Conservation (phyloP, 1,284 basidiomycete species). For the Sanguinoderma infundibulare region DNA sequence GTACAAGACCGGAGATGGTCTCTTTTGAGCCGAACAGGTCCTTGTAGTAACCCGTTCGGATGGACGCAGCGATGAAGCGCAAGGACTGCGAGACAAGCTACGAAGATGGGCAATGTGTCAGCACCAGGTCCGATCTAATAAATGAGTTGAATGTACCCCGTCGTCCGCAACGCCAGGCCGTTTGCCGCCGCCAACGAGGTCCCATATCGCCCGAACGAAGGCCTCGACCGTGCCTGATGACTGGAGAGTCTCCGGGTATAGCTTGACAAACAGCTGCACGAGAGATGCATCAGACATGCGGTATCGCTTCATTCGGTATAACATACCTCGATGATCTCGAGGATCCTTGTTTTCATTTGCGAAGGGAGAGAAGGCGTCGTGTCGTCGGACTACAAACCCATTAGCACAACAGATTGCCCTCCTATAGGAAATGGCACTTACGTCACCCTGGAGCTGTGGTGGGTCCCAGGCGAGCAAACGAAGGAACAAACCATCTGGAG, state of each 20-base stretch:
- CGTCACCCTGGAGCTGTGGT: slow-evolving; percentile 70
- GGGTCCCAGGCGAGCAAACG: slow-evolving; percentile 84
- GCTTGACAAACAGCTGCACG: slow-evolving; percentile 84
- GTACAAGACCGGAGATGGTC: slow-evolving; percentile 84
- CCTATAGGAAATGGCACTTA: slow-evolving; percentile 41
- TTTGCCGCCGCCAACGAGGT: slow-evolving; percentile 79
- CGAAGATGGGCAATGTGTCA: not conserved
- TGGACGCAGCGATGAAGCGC: slow-evolving; percentile 91
- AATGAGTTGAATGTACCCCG: slow-evolving; percentile 49
- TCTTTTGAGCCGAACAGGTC: slow-evolving; percentile 71
- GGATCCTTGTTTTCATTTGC: slow-evolving; percentile 87
- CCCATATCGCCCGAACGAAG: slow-evolving; percentile 94
- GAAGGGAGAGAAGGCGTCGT: slow-evolving; percentile 82
- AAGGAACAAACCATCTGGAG: slow-evolving; percentile 73
- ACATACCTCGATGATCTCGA: slow-evolving; percentile 85
- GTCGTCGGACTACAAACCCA: slow-evolving; percentile 74
- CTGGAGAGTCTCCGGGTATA: slow-evolving; percentile 88
- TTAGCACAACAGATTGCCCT: not conserved
- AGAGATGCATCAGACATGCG: not conserved
- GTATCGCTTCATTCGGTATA: not conserved
- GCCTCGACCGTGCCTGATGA: slow-evolving; percentile 73
- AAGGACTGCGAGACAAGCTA: slow-evolving; percentile 94
- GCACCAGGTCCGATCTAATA: no score
- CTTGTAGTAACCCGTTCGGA: slow-evolving; percentile 84
- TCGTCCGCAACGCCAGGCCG: slow-evolving; percentile 79